Evolutionary conservation across 1,284 basidiomycete genomes (phyloP), one percentile per base, ranked within the genome.

Genomic region (Cerioporus squamosus): DNA sequence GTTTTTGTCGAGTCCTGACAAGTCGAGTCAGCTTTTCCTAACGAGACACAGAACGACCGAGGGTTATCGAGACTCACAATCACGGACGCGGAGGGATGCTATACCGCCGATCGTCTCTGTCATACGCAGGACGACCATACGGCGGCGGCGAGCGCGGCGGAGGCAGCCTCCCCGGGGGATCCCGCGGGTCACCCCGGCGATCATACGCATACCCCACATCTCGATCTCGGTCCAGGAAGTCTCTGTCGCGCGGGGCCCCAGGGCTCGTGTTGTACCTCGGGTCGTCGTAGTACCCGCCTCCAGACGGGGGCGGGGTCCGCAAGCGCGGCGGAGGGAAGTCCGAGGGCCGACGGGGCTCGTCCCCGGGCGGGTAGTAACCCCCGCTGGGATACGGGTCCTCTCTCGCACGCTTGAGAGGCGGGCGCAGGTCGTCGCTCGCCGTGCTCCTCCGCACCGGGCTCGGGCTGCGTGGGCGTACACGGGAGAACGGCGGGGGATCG

Each of bases 381-480:
- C 12, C 39, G 50, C 56, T 15, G 8, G 58, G 40, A 29, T 69
- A 71, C 14, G 61, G 52, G 20, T 74, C 74, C 17, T 73, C 74
- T 2, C 74, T 66, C 14, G 69, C 53, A 4, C 74, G 66, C 62
- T 76, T 76, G 20, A 68, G 38, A 3, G 74, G 71, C 14, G 74
- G 74, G 4, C 72, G 69, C 51, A 68, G 26, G 44, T 73, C 71
- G 38, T 71, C 70, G 51, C 60, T 42, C n/a, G 56, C 55, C 24
- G 55, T 23, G 48, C 65, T 55, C 18, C 62, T 53, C 33, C 66
- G 59, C 40, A 65, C 49, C 20, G 64, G 52, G 38, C 71, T 72
- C 17, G 72, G 72, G 54, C 74, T 76, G 24, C 74, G 69, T 9
- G 68, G 67, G 14, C 73, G 69, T 22, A 73, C 70, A 8, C 74